Evolutionary conservation across 306 rosid genomes (phyloP), one percentile per base, ranked within the genome.

Genomic region (Lathyrus tuberosus): DNA sequence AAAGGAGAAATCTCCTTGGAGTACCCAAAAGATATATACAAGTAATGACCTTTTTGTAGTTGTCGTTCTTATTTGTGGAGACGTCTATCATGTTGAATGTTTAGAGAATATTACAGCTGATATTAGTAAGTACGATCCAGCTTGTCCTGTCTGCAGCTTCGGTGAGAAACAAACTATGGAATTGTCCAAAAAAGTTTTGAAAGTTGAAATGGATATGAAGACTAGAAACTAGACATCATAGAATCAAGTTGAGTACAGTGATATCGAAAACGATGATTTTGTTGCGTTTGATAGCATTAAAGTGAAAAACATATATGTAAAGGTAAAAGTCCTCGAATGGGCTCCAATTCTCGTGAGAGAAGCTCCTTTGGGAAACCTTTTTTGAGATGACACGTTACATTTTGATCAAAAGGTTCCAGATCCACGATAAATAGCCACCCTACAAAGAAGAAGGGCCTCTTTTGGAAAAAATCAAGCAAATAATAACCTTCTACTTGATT

Each of bases 401-500:
- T 94, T 78, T 92, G 96, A 73, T 87, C 99, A 31, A 94, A 83
- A 80, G 84, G 97, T 20, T 77, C 88, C 68, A 77, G 78, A 75
- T 54, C 79, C 82, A 24, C 76, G 71, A 68, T 86, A 33, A 95
- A 88, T 44, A 87, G 75, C 66, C 86, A 78, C 31, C 71, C 88
- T 31, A 49, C 89, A 15, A 86, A 84, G 76, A 94, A 87, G 87
- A 94, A 89, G 82, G 97, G 97, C 37, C 88, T 94, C 86, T 94
- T 94, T 85, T 94, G 99, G 99, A 88, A 91, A 14, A 91, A 86
- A 80, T 91, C 92, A 52, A 85, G 84, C 82, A 94, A 86, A 78
- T 68, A 69, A 73, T 94, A 83, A 85, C 73, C 82, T 71, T 54
- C 61, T 65, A 22, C 70, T 62, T 63, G 65, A 74, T 74, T 78